phyloP scores from a whole-genome alignment of 2,329 filamentous ascomycete genomes.

The Hymenoscyphus fraxineus region DNA sequence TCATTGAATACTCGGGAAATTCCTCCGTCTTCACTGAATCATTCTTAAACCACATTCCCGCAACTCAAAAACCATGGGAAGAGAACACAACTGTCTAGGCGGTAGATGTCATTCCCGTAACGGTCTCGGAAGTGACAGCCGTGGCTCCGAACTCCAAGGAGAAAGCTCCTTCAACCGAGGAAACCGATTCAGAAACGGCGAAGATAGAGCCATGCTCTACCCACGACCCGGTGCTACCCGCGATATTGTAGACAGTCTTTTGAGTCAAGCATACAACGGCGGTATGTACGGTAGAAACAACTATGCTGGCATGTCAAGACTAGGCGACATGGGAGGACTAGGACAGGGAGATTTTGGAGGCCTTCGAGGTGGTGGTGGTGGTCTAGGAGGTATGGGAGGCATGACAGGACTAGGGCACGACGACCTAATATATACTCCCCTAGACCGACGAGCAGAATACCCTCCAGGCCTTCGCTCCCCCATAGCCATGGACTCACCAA shows the following conservation, averaged over 20 bases:
- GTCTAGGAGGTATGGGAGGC: background rate
- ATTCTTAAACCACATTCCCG: background rate
- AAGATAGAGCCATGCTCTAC: constrained; percentile 13
- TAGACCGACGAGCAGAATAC: background rate
- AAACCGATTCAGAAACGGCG: constrained; percentile 3
- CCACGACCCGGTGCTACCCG: constrained; percentile 12
- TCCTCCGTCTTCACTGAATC: background rate
- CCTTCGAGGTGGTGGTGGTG: constrained; percentile 1
- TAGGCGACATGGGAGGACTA: background rate
- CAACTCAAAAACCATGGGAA: background rate
- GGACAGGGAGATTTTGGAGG: background rate
- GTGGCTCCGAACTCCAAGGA: constrained; percentile 8
- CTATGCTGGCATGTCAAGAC: background rate
- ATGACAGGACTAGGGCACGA: background rate
- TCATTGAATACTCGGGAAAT: background rate
- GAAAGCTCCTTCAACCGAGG: constrained; percentile 7
- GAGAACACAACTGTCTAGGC: constrained; percentile 1
- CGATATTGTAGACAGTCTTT: constrained; percentile 13
- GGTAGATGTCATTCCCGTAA: constrained; percentile 3
- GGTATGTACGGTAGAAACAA: background rate
- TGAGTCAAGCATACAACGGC: background rate
- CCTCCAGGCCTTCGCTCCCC: background rate
- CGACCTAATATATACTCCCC: background rate
- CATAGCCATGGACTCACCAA: background rate
- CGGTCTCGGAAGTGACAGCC: background rate